These are phyloP conservation scores for Pelagomonas calceolata DNA, from an alignment of 108 stramenopile species.

Conservation along the genomic window DNA sequence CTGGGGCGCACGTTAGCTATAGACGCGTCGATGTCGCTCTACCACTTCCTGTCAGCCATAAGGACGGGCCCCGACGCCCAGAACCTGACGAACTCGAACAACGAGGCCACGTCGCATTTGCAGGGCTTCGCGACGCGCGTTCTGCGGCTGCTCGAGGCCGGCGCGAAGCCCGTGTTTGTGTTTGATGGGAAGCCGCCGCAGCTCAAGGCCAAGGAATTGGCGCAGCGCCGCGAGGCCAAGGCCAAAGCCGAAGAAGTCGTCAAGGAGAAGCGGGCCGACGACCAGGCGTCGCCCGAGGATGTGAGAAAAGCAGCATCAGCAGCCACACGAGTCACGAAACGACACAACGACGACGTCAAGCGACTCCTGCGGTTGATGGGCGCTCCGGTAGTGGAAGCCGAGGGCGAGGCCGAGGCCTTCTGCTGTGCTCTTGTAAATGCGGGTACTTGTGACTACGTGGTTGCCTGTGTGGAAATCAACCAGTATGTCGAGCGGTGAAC, in stretches of 20 bases:
- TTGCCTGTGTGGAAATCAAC: no score
- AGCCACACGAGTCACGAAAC: conserved; percentile 50
- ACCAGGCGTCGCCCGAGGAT: conserved; percentile 2
- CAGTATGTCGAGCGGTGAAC: no score
- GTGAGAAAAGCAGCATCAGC: neutral
- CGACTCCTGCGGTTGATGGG: conserved; percentile 85
- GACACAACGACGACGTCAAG: conserved; percentile 78
- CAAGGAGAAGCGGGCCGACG: conserved; percentile 19
- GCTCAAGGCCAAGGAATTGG: conserved; percentile 78
- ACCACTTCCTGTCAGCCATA: conserved; percentile 93
- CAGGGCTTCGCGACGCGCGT: conserved; percentile 98
- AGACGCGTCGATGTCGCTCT: conserved; percentile 97
- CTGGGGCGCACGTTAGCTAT: conserved; percentile 88
- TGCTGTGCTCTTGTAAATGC: conserved; percentile 71
- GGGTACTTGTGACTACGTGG: conserved; percentile 27
- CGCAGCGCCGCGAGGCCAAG: conserved; percentile 73
- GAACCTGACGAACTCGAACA: conserved; percentile 78
- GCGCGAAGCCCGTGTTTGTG: conserved; percentile 86
- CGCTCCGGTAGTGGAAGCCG: conserved; percentile 77
- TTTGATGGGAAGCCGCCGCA: conserved; percentile 97
- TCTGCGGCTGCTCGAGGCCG: conserved; percentile 82
- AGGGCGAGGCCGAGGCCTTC: conserved; percentile 96
- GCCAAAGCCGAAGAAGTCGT: conserved; percentile 68
- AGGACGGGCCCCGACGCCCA: conserved; percentile 62
- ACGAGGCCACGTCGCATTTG: conserved; percentile 80